A percentile compares a stretch with the other conserved stretches of the same genome.
Evolutionary conservation across 176 grass and related monocot species (phyloP).

Genomic region (Zoysia pacifica): DNA sequence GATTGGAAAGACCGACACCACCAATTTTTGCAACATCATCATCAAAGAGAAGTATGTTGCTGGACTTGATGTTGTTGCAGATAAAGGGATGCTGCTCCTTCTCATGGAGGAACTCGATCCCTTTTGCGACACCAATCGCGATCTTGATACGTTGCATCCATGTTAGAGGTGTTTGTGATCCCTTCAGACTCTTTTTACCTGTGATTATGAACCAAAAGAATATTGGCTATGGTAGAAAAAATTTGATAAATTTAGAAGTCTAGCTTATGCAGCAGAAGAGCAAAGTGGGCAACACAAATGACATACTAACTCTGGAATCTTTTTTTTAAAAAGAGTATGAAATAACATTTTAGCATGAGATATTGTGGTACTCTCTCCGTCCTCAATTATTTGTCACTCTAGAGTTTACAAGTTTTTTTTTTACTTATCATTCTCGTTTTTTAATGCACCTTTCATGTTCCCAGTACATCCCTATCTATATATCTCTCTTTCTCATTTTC

Average conservation of each 20-base stretch:
- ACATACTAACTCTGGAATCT: too few relatives aligned
- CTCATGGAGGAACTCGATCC: slow-evolving; percentile 78
- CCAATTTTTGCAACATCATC: slow-evolving; percentile 74
- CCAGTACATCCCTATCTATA: too few relatives aligned
- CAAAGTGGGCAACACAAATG: not conserved
- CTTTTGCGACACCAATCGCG: slow-evolving; percentile 73
- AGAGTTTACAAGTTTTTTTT: too few relatives aligned
- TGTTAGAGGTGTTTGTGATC: not conserved
- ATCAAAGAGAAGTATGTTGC: slow-evolving; percentile 80
- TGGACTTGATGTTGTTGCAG: slow-evolving; percentile 72
- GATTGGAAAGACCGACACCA: slow-evolving; percentile 9
- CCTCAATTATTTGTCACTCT: too few relatives aligned
- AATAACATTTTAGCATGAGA: too few relatives aligned
- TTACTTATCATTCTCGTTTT: too few relatives aligned
- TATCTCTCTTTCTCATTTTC: too few relatives aligned
- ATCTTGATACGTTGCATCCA: slow-evolving; percentile 62
- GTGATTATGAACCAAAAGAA: not conserved
- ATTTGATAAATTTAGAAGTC: not conserved
- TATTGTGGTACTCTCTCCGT: too few relatives aligned
- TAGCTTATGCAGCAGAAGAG: not conserved
- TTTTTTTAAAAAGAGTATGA: too few relatives aligned
- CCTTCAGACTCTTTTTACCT: not conserved
- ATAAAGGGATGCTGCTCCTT: slow-evolving; percentile 72
- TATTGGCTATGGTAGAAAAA: not conserved
- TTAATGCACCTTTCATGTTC: too few relatives aligned